A percentile compares a stretch with the other conserved stretches of the same genome.
These are phyloP conservation scores for Chenopodium formosanum DNA, from an alignment of 148 eudicot genomes.

Conservation along the genomic window DNA sequence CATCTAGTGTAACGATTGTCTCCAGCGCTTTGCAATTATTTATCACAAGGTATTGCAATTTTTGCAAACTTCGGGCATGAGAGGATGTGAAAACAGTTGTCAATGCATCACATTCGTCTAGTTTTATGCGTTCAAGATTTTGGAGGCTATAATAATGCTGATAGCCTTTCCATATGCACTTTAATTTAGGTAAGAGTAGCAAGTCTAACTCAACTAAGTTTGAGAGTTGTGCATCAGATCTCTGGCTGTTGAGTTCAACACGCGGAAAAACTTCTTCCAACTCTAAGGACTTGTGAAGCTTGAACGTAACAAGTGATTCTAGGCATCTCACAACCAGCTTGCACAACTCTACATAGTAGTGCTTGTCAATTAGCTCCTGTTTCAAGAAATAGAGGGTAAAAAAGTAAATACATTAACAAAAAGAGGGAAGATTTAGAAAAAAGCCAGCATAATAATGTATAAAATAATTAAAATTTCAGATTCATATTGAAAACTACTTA, in stretches of 20 bases:
- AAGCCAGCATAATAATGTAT: too few relatives aligned
- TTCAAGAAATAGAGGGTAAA: too few relatives aligned
- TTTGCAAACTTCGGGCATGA: not conserved
- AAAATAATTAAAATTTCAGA: too few relatives aligned
- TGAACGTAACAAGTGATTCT: too few relatives aligned
- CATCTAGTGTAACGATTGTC: not conserved
- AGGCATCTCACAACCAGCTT: too few relatives aligned
- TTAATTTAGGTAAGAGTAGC: not conserved
- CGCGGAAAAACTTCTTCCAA: not conserved
- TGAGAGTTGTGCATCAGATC: not conserved
- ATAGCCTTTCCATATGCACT: slow-evolving; percentile 8
- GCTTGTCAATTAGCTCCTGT: too few relatives aligned
- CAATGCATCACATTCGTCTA: not conserved
- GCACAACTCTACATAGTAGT: too few relatives aligned
- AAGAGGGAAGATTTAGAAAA: too few relatives aligned
- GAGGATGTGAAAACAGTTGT: not conserved
- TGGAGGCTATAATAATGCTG: not conserved
- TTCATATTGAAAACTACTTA: too few relatives aligned
- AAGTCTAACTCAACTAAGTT: slow-evolving; percentile 3
- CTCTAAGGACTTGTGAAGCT: too few relatives aligned
- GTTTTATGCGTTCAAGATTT: not conserved
- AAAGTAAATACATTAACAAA: too few relatives aligned
- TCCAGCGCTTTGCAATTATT: not conserved
- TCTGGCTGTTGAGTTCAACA: not conserved
- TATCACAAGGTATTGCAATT: not conserved